These are phyloP conservation scores for Linaria vulgaris DNA, from an alignment of 257 asterid species.

Conservation along the genomic window DNA sequence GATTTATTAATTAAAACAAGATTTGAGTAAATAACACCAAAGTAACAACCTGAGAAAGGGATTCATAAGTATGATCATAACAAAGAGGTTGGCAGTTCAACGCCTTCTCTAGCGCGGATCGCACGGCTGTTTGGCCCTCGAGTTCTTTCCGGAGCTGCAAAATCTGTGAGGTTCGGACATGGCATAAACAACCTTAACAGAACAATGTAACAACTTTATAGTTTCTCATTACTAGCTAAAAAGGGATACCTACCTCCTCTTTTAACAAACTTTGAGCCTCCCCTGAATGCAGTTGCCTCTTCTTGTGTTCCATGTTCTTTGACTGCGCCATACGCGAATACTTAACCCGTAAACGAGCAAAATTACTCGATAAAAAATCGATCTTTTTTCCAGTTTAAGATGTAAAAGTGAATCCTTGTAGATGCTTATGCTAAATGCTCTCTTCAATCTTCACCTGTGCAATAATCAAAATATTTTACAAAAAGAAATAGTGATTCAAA, in stretches of 20 bases:
- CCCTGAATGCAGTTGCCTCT: slow-evolving; percentile 45
- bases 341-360: neutral
- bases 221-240: neutral
- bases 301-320: slow-evolving; percentile 43
- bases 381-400: slow-evolving; percentile 21
- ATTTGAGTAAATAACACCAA: neutral
- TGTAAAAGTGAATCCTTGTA: slow-evolving; percentile 18
- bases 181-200: neutral
- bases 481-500: neutral
- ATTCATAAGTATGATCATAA: slow-evolving; percentile 41
- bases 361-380: neutral
- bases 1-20: neutral
- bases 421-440: slow-evolving; percentile 22
- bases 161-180: slow-evolving; percentile 38
- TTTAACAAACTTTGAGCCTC: slow-evolving; percentile 45
- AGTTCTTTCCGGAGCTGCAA: slow-evolving; percentile 55
- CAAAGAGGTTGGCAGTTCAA: slow-evolving; percentile 43
- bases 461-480: neutral
- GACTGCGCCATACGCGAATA: slow-evolving; percentile 32
- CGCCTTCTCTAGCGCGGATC: slow-evolving; percentile 59
- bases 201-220: neutral
- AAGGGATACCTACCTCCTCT: slow-evolving; percentile 45
- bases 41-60: slow-evolving; percentile 54
- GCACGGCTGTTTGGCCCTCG: slow-evolving; percentile 44
- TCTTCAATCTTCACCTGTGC: slow-evolving; percentile 24